Conservation (phyloP, 2,329 filamentous ascomycete genomes). For the Colletotrichum sp. region DNA sequence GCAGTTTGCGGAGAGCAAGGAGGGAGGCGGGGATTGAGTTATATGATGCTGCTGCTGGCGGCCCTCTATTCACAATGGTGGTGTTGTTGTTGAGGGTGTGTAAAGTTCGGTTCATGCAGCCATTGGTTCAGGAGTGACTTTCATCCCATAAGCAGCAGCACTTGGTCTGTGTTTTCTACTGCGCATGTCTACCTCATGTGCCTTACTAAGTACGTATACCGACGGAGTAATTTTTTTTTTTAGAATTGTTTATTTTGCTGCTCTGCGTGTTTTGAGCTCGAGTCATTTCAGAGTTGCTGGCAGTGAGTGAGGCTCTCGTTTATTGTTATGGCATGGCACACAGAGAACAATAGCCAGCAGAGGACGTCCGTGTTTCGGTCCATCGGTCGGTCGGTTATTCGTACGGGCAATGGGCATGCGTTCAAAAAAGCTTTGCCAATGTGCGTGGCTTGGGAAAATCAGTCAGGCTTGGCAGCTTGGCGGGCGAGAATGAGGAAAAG, state of each 20-base stretch:
- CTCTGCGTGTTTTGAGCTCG: neutral
- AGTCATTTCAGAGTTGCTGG: neutral
- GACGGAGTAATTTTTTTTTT: neutral
- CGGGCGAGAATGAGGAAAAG: slow-evolving; percentile 5
- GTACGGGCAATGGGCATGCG: neutral
- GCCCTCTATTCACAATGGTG: neutral
- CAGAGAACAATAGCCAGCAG: neutral
- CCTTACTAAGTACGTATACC: neutral
- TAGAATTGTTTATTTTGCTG: neutral
- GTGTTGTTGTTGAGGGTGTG: neutral
- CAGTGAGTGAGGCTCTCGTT: neutral
- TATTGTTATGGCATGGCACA: neutral
- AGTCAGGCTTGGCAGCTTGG: slow-evolving; percentile 11
- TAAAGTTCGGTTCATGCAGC: neutral
- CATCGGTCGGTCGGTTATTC: too few species aligned
- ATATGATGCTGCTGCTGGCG: neutral
- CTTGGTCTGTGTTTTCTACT: neutral
- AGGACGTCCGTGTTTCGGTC: too few species aligned
- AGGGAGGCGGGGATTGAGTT: neutral
- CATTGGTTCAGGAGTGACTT: neutral
- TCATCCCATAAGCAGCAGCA: neutral
- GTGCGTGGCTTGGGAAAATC: slow-evolving; percentile 11
- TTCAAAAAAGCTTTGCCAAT: slow-evolving; percentile 23
- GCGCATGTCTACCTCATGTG: neutral
- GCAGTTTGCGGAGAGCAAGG: neutral